These are phyloP conservation scores for Candida broadrunensis DNA, from an alignment of 805 yeast species.

Conservation along the genomic window DNA sequence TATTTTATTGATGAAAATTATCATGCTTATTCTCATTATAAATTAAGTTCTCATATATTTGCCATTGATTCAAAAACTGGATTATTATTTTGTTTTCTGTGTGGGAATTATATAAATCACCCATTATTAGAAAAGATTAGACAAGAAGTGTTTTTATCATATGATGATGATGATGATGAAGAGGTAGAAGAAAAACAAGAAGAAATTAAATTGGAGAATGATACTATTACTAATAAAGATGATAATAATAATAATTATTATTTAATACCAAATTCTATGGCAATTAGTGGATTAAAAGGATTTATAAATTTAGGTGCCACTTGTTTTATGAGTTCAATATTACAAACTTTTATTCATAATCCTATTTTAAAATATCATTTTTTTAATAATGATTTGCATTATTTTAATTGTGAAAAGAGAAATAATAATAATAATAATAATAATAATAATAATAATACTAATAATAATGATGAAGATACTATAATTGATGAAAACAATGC, in stretches of 20 bases:
- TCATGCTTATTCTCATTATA: conserved; percentile 33
- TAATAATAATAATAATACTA: conserved; percentile 8
- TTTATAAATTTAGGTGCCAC: conserved; percentile 95
- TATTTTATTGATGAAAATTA: conserved; percentile 22
- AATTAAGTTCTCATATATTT: conserved; percentile 31
- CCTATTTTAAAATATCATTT: conserved; percentile 80
- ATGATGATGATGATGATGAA: conserved; percentile 1
- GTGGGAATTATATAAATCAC: conserved; percentile 70
- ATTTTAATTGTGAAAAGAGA: conserved; percentile 44
- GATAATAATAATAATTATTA: conserved; percentile 3
- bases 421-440: conserved; percentile 10
- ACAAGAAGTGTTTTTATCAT: conserved; percentile 11
- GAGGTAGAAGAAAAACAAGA: background rate
- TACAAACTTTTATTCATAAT: conserved; percentile 87
- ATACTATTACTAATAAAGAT: conserved; percentile 8
- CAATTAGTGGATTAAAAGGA: conserved; percentile 81
- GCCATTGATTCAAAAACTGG: conserved; percentile 66
- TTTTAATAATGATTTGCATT: conserved; percentile 66
- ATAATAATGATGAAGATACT: conserved; percentile 10
- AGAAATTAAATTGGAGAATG: background rate
- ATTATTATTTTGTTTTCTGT: conserved; percentile 72
- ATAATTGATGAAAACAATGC: conserved; percentile 28
- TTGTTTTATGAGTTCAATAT: conserved; percentile 91
- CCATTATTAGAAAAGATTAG: conserved; percentile 54
- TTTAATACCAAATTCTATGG: conserved; percentile 45